Conservation (phyloP, 1,284 basidiomycete genomes). For the Heterobasidion annosum region DNA sequence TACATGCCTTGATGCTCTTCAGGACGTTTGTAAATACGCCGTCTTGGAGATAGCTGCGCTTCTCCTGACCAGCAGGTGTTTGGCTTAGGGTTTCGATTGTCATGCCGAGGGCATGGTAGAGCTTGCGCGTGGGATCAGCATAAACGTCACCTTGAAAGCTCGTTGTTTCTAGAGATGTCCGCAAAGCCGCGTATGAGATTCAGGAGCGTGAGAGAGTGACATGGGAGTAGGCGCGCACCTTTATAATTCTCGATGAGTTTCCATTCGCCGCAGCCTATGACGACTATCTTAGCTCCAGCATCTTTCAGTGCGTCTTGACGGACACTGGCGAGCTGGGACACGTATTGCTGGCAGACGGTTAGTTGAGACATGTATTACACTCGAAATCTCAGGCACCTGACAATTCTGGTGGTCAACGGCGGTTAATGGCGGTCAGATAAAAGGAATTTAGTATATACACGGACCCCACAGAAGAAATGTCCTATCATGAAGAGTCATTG, state of each 20-base stretch:
- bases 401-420: constrained; percentile 5
- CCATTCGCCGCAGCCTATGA: constrained; percentile 61
- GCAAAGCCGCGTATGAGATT: not conserved
- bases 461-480: constrained; percentile 60
- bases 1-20: constrained; percentile 38
- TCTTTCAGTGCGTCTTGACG: constrained; percentile 31
- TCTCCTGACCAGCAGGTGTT: constrained; percentile 37
- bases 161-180: constrained; percentile 31
- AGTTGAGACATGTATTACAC: not conserved
- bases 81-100: constrained; percentile 27
- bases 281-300: constrained; percentile 33
- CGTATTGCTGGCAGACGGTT: constrained; percentile 34
- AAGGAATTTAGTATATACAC: constrained; percentile 9
- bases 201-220: not conserved
- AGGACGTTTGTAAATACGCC: constrained; percentile 23
- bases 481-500: constrained; percentile 22
- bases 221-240: constrained; percentile 21
- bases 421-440: not conserved
- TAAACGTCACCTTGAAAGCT: constrained; percentile 42
- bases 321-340: constrained; percentile 38
- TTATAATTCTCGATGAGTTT: constrained; percentile 43
- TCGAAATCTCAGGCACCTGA: constrained; percentile 3
- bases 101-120: constrained; percentile 47
- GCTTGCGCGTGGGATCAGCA: constrained; percentile 45
- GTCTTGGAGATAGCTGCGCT: constrained; percentile 35